A percentile compares a stretch with the other conserved stretches of the same genome.
phyloP scores from a whole-genome alignment of 164 flowering plant species.

The Akebia trifoliata region DNA sequence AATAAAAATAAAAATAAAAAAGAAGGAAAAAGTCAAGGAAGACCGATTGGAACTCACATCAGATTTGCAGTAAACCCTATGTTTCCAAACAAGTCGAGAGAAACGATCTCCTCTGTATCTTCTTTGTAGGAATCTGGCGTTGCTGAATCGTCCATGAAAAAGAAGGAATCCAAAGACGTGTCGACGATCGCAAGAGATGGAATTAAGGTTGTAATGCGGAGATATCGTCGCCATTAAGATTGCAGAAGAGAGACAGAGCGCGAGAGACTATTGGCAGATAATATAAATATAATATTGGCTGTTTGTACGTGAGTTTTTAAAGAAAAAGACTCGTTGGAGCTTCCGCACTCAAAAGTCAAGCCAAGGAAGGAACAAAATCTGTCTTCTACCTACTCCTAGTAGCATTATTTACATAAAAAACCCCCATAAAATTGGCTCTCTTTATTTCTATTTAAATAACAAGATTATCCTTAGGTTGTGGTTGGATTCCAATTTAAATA shows the following conservation, averaged over 20 bases:
- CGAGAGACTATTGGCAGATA: no score
- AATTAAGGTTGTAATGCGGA: background rate
- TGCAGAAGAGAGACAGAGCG: background rate
- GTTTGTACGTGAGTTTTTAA: no score
- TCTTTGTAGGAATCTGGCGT: background rate
- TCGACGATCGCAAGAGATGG: background rate
- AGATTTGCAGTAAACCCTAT: constrained; percentile 13
- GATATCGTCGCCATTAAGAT: constrained; percentile 8
- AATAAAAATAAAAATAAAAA: background rate
- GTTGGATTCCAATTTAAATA: no score
- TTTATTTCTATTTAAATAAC: no score
- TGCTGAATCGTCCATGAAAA: background rate
- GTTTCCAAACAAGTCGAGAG: background rate
- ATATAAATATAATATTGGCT: no score
- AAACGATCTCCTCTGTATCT: background rate
- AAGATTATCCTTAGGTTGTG: no score
- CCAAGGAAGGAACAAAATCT: no score
- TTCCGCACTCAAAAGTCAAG: no score
- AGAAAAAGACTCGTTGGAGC: no score
- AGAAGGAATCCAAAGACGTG: constrained; percentile 1
- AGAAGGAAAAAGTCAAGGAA: background rate
- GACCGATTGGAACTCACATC: constrained; percentile 1
- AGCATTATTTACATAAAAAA: no score
- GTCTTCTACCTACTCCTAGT: no score
- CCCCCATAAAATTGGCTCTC: no score